These are phyloP conservation scores for Rhizophora apiculata DNA, from an alignment of 345 rosid genomes.

Conservation along the genomic window DNA sequence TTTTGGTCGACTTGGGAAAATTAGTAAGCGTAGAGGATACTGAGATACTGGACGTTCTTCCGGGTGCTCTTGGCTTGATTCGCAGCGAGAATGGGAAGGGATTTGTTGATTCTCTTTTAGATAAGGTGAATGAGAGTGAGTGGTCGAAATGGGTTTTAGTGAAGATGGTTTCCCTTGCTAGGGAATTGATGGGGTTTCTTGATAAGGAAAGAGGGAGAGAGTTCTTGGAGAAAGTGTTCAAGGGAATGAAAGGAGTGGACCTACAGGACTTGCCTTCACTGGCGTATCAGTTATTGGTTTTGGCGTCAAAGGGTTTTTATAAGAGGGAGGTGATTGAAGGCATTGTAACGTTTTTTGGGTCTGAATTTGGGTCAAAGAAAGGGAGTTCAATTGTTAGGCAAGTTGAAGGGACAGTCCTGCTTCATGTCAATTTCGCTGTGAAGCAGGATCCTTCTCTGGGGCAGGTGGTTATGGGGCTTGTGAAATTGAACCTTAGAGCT, in stretches of 20 bases:
- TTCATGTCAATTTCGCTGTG: slow-evolving; percentile 82
- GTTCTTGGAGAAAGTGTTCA: slow-evolving; percentile 64
- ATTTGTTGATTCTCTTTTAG: slow-evolving; percentile 38
- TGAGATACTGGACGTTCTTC: slow-evolving; percentile 70
- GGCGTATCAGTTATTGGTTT: slow-evolving; percentile 67
- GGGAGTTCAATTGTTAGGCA: slow-evolving; percentile 56
- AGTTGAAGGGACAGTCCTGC: slow-evolving; percentile 76
- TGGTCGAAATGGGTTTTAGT: slow-evolving; percentile 61
- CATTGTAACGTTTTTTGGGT: slow-evolving; percentile 60
- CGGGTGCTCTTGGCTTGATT: slow-evolving; percentile 48
- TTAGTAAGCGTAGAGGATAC: slow-evolving; percentile 53
- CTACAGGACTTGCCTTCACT: slow-evolving; percentile 73
- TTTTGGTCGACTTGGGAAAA: slow-evolving; percentile 23
- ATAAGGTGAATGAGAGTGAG: slow-evolving; percentile 40
- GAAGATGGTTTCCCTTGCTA: slow-evolving; percentile 58
- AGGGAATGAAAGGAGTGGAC: slow-evolving; percentile 51
- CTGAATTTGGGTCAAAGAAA: slow-evolving; percentile 39
- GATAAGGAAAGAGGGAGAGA: slow-evolving; percentile 52
- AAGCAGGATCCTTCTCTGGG: slow-evolving; percentile 88
- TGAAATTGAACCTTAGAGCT: slow-evolving; percentile 52
- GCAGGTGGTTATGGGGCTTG: slow-evolving; percentile 60
- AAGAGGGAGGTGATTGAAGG: slow-evolving; percentile 74
- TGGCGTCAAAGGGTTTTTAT: slow-evolving; percentile 74
- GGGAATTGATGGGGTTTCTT: slow-evolving; percentile 45
- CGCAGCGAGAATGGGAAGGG: slow-evolving; percentile 37